phyloP scores from a whole-genome alignment of 139 green algal species.

The Astrephomene gubernaculifera region DNA sequence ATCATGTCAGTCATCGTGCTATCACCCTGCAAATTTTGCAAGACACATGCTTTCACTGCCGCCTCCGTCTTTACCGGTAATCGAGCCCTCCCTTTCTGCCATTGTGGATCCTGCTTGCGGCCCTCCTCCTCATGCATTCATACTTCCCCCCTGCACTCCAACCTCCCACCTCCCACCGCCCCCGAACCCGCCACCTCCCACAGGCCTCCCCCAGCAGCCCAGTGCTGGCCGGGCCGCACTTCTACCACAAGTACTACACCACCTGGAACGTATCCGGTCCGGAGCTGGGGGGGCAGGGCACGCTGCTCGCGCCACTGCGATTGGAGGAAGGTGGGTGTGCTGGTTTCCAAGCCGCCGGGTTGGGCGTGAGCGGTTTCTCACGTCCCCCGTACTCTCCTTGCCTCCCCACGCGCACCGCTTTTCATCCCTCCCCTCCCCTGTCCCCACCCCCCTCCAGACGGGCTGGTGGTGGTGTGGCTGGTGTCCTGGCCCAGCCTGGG shows the following conservation, averaged over 20 bases:
- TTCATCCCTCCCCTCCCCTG: neutral
- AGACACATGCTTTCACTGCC: too few species aligned
- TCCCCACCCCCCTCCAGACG: neutral
- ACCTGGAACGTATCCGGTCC: neutral
- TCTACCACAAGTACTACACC: conserved; percentile 45
- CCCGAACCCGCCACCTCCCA: neutral
- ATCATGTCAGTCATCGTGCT: too few species aligned
- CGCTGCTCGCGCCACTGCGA: conserved; percentile 10
- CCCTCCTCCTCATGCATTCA: too few species aligned
- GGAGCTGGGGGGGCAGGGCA: conserved; percentile 13
- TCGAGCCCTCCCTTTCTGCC: too few species aligned
- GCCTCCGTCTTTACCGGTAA: too few species aligned
- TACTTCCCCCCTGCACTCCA: neutral
- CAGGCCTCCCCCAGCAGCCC: neutral
- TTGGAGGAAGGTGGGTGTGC: conserved; percentile 33
- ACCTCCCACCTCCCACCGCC: neutral
- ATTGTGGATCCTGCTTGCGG: too few species aligned
- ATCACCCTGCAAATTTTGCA: too few species aligned
- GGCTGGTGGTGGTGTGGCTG: conserved; percentile 37
- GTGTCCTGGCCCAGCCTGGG: conserved; percentile 32
- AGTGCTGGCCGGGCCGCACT: conserved; percentile 6
- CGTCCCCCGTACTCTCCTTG: neutral
- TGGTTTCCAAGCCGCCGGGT: neutral
- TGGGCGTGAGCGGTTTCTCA: neutral
- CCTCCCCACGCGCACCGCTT: neutral